Evolutionary conservation across 2,329 filamentous ascomycete genomes (phyloP).

Genomic region (Harringtonia lauricola): DNA sequence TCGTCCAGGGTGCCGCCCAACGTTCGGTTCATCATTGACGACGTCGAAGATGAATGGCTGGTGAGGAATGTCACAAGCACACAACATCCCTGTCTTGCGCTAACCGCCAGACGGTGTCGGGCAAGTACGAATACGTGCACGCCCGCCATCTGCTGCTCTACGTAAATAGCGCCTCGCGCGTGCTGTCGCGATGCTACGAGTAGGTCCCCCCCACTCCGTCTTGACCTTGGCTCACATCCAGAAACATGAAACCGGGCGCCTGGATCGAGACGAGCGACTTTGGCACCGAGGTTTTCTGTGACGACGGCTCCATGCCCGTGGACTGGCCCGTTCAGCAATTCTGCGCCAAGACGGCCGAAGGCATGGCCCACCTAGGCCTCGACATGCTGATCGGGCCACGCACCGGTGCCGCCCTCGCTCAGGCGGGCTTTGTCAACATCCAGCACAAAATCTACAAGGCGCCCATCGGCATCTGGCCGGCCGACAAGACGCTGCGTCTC

Average conservation of each 20-base stretch:
- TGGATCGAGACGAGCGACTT: conserved; percentile 40
- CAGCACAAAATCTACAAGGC: conserved; percentile 27
- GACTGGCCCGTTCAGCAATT: conserved; percentile 25
- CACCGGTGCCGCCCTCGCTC: conserved; percentile 21
- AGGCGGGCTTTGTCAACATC: conserved; percentile 30
- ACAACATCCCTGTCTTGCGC: background rate
- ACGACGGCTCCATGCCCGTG: conserved; percentile 29
- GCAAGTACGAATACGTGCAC: conserved; percentile 44
- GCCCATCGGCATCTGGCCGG: conserved; percentile 30
- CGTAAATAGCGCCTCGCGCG: conserved; percentile 20
- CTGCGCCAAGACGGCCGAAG: conserved; percentile 14
- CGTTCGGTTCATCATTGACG: conserved; percentile 9
- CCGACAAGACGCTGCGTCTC: conserved; percentile 26
- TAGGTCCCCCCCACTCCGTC: background rate
- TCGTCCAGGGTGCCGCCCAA: conserved; percentile 30
- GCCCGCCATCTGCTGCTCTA: conserved; percentile 32
- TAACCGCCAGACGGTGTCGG: conserved; percentile 12
- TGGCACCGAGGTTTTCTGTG: conserved; percentile 25
- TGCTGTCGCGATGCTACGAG: conserved; percentile 9
- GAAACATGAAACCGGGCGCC: conserved; percentile 30
- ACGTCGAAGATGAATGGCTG: conserved; percentile 37
- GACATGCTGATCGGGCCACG: conserved; percentile 18
- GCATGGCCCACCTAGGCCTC: conserved; percentile 23
- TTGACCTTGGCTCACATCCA: conserved; percentile 19
- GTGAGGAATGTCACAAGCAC: conserved; percentile 10